Percentiles rank a stretch among this genome's conserved stretches.
These are phyloP conservation scores for Lentinus tigrinus DNA, from an alignment of 768 basidiomycete species.

Conservation along the genomic window DNA sequence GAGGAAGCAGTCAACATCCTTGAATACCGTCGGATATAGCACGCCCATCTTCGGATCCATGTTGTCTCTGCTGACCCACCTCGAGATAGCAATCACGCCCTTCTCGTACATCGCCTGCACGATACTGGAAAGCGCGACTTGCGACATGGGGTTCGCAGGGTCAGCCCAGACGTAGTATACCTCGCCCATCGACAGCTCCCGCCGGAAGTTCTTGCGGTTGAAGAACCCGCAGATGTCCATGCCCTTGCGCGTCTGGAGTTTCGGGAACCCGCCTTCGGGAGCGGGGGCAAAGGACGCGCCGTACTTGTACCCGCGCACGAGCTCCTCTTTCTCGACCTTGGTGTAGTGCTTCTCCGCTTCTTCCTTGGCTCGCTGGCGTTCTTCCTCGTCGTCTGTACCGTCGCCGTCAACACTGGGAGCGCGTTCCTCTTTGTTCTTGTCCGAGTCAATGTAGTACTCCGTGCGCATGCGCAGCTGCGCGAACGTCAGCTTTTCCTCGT, in stretches of 20 bases:
- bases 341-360: slow-evolving; percentile 27
- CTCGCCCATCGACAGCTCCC: slow-evolving; percentile 82
- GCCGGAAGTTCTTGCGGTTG: slow-evolving; percentile 64
- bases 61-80: slow-evolving; percentile 75
- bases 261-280: slow-evolving; percentile 81
- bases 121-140: slow-evolving; percentile 85
- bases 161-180: slow-evolving; percentile 85
- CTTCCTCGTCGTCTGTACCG: slow-evolving; percentile 30
- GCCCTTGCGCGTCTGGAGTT: slow-evolving; percentile 73
- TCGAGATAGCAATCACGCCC: slow-evolving; percentile 71
- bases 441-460: slow-evolving; percentile 58
- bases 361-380: slow-evolving; percentile 32
- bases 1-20: slow-evolving; percentile 70
- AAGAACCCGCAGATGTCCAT: slow-evolving; percentile 91
- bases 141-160: slow-evolving; percentile 58
- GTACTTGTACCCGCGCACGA: slow-evolving; percentile 84
- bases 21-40: slow-evolving; percentile 59
- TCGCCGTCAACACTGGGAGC: slow-evolving; percentile 10
- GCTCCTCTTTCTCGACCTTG: slow-evolving; percentile 74
- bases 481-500: slow-evolving; percentile 43
- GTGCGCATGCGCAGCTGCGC: slow-evolving; percentile 43
- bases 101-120: slow-evolving; percentile 76
- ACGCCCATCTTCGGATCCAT: slow-evolving; percentile 86
- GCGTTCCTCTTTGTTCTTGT: slow-evolving; percentile 32
- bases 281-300: slow-evolving; percentile 86